Evolutionary conservation across 2,329 filamentous ascomycete species (phyloP).

Genomic region (Colletotrichum abscissum): DNA sequence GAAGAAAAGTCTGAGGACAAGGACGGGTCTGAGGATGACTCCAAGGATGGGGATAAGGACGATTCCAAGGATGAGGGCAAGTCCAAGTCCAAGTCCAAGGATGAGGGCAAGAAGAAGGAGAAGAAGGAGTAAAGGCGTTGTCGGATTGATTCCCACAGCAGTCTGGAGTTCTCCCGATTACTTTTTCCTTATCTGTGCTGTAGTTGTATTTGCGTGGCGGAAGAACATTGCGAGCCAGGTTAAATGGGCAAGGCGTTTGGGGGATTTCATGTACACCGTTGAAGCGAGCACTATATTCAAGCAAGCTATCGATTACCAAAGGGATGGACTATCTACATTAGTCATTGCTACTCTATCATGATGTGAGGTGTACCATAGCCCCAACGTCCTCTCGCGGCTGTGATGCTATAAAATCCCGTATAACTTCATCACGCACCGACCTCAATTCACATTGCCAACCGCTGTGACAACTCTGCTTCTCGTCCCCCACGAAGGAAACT

Average conservation of each 20-base stretch:
- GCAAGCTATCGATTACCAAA: background rate
- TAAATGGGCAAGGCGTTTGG: slow-evolving; percentile 1
- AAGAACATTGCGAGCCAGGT: background rate
- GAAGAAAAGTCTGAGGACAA: slow-evolving; percentile 4
- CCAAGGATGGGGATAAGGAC: background rate
- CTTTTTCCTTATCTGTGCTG: background rate
- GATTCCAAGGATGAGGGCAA: background rate
- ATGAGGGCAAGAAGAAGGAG: slow-evolving; percentile 13
- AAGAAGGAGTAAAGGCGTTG: slow-evolving; percentile 18
- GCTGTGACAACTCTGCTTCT: background rate
- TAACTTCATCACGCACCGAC: background rate
- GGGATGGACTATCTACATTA: background rate
- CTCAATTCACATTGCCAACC: background rate
- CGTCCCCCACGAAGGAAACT: too few species aligned
- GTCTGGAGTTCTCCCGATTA: background rate
- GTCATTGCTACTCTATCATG: background rate
- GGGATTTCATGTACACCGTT: background rate
- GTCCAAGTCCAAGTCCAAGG: background rate
- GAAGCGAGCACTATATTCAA: background rate
- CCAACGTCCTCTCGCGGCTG: background rate
- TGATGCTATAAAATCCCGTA: background rate
- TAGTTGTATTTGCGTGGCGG: background rate
- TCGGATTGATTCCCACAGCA: background rate
- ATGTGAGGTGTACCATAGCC: too few species aligned
- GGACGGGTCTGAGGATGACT: background rate